Base-by-base conservation (phyloP, 2,329 filamentous ascomycete species). In the Mariannaea elegans region DNA sequence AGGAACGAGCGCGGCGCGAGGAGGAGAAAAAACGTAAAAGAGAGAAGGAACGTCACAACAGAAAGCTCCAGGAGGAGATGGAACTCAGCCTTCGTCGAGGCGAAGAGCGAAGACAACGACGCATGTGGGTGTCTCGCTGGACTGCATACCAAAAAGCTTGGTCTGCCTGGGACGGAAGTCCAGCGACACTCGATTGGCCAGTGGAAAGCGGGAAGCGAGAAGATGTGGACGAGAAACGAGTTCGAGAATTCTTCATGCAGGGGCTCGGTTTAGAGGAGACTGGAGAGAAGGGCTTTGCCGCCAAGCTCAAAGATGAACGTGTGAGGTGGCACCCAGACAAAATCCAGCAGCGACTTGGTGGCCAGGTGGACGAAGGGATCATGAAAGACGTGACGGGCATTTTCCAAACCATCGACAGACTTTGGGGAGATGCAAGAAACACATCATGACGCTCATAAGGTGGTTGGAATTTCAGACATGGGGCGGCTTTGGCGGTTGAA, bases 281-380 rank as follows among this genome's bases (percentile, higher is more conserved):
- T 2, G 81, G 81, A 18, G 79, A 82, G 67, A 76, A 71, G 58
- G 77, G 78, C 9, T 81, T 82, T 49, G 73, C 81, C 18, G 76
- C 80, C 7, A 78, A 75, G 58, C 81, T 98, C 51, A 97, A 97
- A 76, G 80, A 87, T 5, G 95, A 99, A 80, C 87, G 95, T 50
- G 89, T 98, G 16, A 84, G 93, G 14, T 99, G 95, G 95, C 95
- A 99, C 80, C 95, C 95, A 4, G 95, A 99, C 78, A 99, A 98
- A 81, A 91, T 98, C 56, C 93, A 97, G 80, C 95, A 97, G 78
- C 87, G 88, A 52, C 89, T 97, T 61, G 92, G 93, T 3, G 87
- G 85, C 0, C 80, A 86, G 59, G 87, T 97, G 47, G 90, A 94
- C 46, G 83, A 87, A 21, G 83, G 83, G 3, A 87, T 91, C 3